These are phyloP conservation scores for Strigomonas culicis DNA, from an alignment of 208 protist genomes.

Conservation along the genomic window DNA sequence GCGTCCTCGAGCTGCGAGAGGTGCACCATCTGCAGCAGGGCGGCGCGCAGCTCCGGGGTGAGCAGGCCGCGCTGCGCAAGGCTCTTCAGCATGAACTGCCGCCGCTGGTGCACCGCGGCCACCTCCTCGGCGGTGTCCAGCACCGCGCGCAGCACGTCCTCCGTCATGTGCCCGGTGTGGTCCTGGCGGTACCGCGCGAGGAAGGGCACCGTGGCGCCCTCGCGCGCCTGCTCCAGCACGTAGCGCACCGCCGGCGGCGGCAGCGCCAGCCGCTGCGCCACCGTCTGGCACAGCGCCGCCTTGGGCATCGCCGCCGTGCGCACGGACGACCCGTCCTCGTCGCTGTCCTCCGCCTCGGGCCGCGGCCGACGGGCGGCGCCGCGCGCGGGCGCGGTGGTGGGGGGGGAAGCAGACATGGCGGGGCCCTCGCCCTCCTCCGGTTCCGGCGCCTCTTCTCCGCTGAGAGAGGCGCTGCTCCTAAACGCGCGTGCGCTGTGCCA, in stretches of 20 bases:
- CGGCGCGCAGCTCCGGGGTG: slow-evolving; percentile 36
- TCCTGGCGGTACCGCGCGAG: slow-evolving; percentile 84
- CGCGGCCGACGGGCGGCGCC: too few species aligned
- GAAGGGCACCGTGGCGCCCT: slow-evolving; percentile 84
- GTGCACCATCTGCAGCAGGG: slow-evolving; percentile 51
- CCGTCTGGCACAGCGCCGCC: slow-evolving; percentile 18
- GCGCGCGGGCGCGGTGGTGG: too few species aligned
- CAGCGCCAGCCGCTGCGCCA: slow-evolving; percentile 37
- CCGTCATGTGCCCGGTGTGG: slow-evolving; percentile 68
- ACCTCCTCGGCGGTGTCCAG: slow-evolving; percentile 69
- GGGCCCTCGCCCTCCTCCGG: too few species aligned
- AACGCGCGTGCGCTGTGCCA: too few species aligned
- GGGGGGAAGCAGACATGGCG: too few species aligned
- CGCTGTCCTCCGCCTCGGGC: too few species aligned
- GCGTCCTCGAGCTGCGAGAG: slow-evolving; percentile 76
- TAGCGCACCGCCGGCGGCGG: slow-evolving; percentile 34
- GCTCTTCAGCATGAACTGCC: slow-evolving; percentile 75
- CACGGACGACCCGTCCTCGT: too few species aligned
- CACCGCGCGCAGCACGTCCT: slow-evolving; percentile 50
- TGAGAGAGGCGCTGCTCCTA: too few species aligned
- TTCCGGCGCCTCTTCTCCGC: too few species aligned
- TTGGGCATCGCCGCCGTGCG: neutral
- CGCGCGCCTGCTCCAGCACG: slow-evolving; percentile 53
- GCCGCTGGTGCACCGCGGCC: slow-evolving; percentile 61
- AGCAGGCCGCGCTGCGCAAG: slow-evolving; percentile 66